Conservation (phyloP, 768 basidiomycete genomes). For the Amanita phalloides region DNA sequence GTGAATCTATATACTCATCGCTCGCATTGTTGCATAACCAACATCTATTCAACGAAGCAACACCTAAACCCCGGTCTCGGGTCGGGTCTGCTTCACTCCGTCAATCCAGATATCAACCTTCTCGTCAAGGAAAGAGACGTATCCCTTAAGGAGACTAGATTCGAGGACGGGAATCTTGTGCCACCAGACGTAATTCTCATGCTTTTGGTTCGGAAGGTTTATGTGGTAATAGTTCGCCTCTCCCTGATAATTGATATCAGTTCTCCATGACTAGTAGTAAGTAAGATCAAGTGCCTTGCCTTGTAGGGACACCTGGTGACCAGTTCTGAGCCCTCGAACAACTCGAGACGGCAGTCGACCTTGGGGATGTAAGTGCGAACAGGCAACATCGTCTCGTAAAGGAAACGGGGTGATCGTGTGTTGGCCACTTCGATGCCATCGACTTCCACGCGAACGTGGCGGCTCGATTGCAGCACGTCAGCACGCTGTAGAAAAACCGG, state of each 20-base stretch:
- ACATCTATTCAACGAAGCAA: no score
- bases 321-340: conserved; percentile 35
- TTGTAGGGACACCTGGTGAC: conserved; percentile 54
- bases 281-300: conserved; percentile 19
- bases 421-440: conserved; percentile 56
- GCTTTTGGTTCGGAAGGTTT: conserved; percentile 28
- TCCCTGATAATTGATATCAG: not conserved
- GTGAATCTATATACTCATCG: no score
- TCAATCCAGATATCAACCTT: conserved; percentile 59
- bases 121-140: conserved; percentile 54
- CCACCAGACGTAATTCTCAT: conserved; percentile 52
- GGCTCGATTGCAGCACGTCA: conserved; percentile 49
- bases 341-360: conserved; percentile 39
- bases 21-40: no score
- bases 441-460: conserved; percentile 48
- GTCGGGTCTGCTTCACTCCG: conserved; percentile 14
- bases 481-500: conserved; percentile 26
- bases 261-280: not conserved
- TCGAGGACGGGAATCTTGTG: conserved; percentile 45
- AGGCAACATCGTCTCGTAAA: conserved; percentile 48
- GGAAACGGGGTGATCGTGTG: conserved; percentile 38
- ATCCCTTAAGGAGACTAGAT: conserved; percentile 37
- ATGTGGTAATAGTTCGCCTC: conserved; percentile 26
- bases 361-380: conserved; percentile 47
- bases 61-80: no score